Conservation (phyloP, 129 eudicot species). For the Scalesia atractyloides region DNA sequence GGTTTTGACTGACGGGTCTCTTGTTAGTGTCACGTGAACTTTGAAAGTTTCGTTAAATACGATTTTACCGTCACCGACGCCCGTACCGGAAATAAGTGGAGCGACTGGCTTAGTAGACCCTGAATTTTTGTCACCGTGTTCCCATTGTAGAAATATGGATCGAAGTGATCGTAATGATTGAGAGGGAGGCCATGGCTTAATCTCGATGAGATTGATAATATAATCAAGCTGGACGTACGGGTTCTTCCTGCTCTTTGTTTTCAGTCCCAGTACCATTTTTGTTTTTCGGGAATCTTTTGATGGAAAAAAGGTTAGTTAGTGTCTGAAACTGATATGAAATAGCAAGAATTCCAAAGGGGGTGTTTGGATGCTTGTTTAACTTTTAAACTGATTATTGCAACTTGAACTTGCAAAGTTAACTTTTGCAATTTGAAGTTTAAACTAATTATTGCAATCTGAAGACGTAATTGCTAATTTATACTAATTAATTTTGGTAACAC, state of each 20-base stretch:
- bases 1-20: constrained; percentile 50
- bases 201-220: constrained; percentile 62
- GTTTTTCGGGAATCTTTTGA: constrained; percentile 6
- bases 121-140: constrained; percentile 59
- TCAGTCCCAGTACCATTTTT: constrained; percentile 64
- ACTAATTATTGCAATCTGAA: constrained; percentile 13
- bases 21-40: constrained; percentile 52
- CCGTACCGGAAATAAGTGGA: constrained; percentile 52
- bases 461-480: background rate
- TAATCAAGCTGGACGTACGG: constrained; percentile 62
- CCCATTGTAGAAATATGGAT: constrained; percentile 74
- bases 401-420: too few relatives aligned
- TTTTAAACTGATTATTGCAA: constrained; percentile 7
- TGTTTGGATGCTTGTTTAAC: background rate
- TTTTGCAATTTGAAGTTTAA: too few relatives aligned
- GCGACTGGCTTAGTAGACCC: constrained; percentile 71
- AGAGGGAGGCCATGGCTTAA: constrained; percentile 97
- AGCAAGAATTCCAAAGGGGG: background rate
- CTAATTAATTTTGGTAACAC: background rate
- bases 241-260: constrained; percentile 48
- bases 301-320: background rate
- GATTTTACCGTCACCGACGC: constrained; percentile 68
- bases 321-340: background rate
- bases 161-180: constrained; percentile 68
- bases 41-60: constrained; percentile 74